Base-by-base conservation (phyloP, 441 rosid genomes). In the Rhodomyrtus psidioides region DNA sequence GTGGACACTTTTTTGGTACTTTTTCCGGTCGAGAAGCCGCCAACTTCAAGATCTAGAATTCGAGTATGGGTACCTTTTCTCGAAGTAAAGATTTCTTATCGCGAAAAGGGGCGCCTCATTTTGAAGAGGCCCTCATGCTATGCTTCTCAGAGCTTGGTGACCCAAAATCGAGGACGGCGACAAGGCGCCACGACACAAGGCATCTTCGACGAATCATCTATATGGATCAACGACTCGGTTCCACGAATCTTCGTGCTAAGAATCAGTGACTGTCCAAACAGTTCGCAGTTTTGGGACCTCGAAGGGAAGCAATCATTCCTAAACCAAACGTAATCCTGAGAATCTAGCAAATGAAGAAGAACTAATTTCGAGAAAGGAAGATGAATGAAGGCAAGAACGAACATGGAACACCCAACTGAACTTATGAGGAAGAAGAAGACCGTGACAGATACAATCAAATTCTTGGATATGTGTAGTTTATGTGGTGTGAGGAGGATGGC, bases 401-500 rank as follows among this genome's bases (percentile, higher is more conserved):
- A 21, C 49, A 6, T 5, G 14, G 79, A 10, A 70, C 49, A 6
- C 79, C 79, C 49, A 12, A 10, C 79, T 0, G 12, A 39, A 70
- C 49, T 39, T 0, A 70, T 23, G 49, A 70, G n/a, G 79, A 10
- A 21, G 51, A 39, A 39, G 51, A 39, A 1, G 79, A 6, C 51
- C 79, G 6, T 24, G 79, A 44, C 9, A 10, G 49, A 70, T 39
- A n/a, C 49, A 46, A 70, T 70, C 79, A 3, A 70, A 70, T 34
- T 0, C 8, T 39, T 1, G 9, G 51, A 34, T 65, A 10, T 34
- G 49, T 51, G 44, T 0, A 34, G 49, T 34, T 65, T 26, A 65
- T 34, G 79, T 13, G 49, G 79, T 65, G 79, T 65, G 49, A 42
- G 79, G 76, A 65, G 90, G 90, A 83, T 84, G 65, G 24, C 91